Evolutionary conservation across 2,329 filamentous ascomycete species (phyloP).

Genomic region (Stemphylium beticola): DNA sequence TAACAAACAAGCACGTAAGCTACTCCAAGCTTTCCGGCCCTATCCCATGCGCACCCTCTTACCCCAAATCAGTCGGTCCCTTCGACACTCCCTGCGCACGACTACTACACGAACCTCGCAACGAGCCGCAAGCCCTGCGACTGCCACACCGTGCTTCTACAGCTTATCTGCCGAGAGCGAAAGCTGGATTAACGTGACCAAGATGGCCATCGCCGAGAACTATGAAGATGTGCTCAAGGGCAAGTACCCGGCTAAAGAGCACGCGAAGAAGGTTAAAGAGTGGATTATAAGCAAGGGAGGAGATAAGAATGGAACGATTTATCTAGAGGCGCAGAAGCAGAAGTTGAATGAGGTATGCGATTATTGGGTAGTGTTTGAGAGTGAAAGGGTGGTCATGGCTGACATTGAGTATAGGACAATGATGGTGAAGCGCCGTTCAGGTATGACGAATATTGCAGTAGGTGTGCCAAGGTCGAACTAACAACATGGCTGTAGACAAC

Average conservation of each 20-base stretch:
- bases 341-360: slow-evolving; percentile 70
- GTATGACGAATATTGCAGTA: slow-evolving; percentile 51
- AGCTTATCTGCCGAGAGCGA: slow-evolving; percentile 7
- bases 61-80: slow-evolving; percentile 10
- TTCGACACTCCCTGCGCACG: slow-evolving; percentile 10
- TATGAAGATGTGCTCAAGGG: slow-evolving; percentile 55
- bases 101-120: background rate
- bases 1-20: slow-evolving; percentile 18
- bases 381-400: no score
- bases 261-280: slow-evolving; percentile 82
- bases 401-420: slow-evolving; percentile 64
- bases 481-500: slow-evolving; percentile 64
- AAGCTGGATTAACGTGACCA: slow-evolving; percentile 20
- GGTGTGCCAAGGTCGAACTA: background rate
- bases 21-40: slow-evolving; percentile 14
- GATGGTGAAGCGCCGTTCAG: slow-evolving; percentile 83
- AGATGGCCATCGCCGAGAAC: slow-evolving; percentile 41
- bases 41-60: slow-evolving; percentile 15
- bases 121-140: background rate
- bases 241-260: slow-evolving; percentile 83
- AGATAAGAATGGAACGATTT: slow-evolving; percentile 74
- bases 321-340: slow-evolving; percentile 84
- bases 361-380: background rate
- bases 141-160: slow-evolving; percentile 8
- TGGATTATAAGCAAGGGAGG: slow-evolving; percentile 72